These are phyloP conservation scores for Cystofilobasidium bisporidii DNA, from an alignment of 768 basidiomycete species.

Conservation along the genomic window DNA sequence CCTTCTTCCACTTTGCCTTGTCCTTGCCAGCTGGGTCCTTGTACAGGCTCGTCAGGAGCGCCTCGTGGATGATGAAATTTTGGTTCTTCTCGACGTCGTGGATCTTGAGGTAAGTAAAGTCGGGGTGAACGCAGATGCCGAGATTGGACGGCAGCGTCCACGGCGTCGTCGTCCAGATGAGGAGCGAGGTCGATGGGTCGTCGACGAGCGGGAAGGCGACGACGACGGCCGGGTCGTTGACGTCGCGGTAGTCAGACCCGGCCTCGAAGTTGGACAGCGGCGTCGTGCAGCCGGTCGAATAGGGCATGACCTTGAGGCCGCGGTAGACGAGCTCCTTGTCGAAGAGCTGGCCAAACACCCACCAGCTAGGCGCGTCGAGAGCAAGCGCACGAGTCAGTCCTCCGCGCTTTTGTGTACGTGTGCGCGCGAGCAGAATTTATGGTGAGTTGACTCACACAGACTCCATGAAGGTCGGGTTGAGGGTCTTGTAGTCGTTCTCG, in stretches of 20 bases:
- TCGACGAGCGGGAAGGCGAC: constrained; percentile 87
- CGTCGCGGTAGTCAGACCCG: constrained; percentile 79
- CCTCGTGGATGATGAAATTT: constrained; percentile 87
- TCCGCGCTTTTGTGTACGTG: no score
- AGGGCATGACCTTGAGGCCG: constrained; percentile 92
- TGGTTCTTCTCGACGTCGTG: constrained; percentile 74
- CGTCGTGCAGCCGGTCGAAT: constrained; percentile 90
- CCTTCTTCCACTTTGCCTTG: constrained; percentile 80
- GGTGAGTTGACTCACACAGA: constrained; percentile 47
- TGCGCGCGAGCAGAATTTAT: no score
- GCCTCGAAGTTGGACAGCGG: constrained; percentile 97
- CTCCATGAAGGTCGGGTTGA: constrained; percentile 91
- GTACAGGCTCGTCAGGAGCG: constrained; percentile 74
- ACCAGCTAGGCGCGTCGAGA: constrained; percentile 54
- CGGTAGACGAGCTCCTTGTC: constrained; percentile 86
- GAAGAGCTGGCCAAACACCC: constrained; percentile 93
- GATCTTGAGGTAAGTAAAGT: constrained; percentile 92
- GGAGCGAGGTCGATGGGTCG: constrained; percentile 74
- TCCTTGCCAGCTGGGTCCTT: constrained; percentile 62
- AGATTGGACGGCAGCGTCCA: constrained; percentile 97
- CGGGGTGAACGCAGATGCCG: constrained; percentile 89
- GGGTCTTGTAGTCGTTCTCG: constrained; percentile 97
- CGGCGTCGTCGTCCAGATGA: constrained; percentile 98
- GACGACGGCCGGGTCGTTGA: constrained; percentile 89
- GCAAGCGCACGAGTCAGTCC: background rate